These are phyloP conservation scores for Aureobasidium lini DNA, from an alignment of 2,329 filamentous ascomycete genomes.

Conservation along the genomic window DNA sequence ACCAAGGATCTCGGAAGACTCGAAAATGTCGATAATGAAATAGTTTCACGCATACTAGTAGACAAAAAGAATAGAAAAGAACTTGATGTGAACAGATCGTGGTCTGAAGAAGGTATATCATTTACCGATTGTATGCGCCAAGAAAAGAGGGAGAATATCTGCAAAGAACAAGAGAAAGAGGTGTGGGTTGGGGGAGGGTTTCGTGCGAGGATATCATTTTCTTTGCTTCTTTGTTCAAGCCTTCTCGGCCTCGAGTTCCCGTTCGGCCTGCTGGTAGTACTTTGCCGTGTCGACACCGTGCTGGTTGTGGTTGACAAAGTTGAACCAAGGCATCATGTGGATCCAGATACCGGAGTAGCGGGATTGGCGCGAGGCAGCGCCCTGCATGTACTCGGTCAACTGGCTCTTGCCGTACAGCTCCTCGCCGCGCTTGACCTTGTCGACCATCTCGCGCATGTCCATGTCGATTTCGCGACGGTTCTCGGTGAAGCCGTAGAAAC, in stretches of 20 bases:
- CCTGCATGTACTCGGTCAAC: slow-evolving; percentile 84
- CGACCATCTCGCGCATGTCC: slow-evolving; percentile 98
- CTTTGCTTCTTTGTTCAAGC: not conserved
- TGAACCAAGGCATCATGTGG: slow-evolving; percentile 89
- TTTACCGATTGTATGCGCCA: slow-evolving; percentile 8
- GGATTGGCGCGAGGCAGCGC: slow-evolving; percentile 85
- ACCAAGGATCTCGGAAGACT: not conserved
- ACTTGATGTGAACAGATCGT: not conserved
- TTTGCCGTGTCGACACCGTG: slow-evolving; percentile 98
- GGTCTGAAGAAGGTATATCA: not conserved
- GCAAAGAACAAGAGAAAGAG: not conserved
- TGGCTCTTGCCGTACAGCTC: slow-evolving; percentile 76
- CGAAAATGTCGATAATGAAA: not conserved
- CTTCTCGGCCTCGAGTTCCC: slow-evolving; percentile 78
- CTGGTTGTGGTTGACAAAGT: slow-evolving; percentile 91
- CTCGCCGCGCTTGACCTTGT: slow-evolving; percentile 87
- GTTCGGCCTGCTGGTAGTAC: slow-evolving; percentile 93
- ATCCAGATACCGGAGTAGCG: slow-evolving; percentile 80
- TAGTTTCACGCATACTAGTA: not conserved
- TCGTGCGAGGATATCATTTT: not conserved
- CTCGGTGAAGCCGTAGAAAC: slow-evolving; percentile 92
- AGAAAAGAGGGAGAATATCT: not conserved
- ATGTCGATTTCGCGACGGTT: slow-evolving; percentile 86
- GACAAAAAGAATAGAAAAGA: not conserved
- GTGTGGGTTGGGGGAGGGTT: no score